Base-by-base conservation (phyloP, 1,284 basidiomycete species). In the Ustilago tritici region DNA sequence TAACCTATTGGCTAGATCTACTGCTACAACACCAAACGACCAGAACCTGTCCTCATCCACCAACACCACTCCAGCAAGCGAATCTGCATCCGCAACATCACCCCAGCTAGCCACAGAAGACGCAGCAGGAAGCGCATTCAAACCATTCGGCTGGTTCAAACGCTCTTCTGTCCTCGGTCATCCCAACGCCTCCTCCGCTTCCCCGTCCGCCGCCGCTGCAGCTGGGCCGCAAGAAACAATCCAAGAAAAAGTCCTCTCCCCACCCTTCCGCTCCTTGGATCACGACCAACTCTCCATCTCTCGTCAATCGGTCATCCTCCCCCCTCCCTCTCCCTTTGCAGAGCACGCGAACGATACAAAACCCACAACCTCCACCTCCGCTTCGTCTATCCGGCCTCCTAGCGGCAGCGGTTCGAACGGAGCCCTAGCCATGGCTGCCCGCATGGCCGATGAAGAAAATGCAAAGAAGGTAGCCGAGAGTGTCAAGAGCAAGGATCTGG, bases 191-290 rank as follows among this genome's bases (percentile, higher is more conserved):
- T 17, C 55, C 46, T 28, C 65, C 8, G 5, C 40, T 23, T 41
- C 63, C 7, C 46, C 46, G 32, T 23, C 56, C 4, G 56, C 41
- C 8, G 15, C 49, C 52, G 23, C 23, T 28, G 23, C 23, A 28
- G 23, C 23, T 28, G 23, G 23, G 23, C 23, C 23, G 23, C 34
- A 49, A 17, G 38, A 57, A 17, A 62, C 53, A 10, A 53, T 78
- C 15, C 68, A 78, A 41, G 75, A 79, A 53, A 76, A 64, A 59
- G 70, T 76, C 19, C 43, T 75, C 28, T 75, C 68, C 3, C 76
- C 76, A 7, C 76, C 76, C 12, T 78, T 78, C 66, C 68, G 72
- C 17, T 79, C 74, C 23, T 65, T 79, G n/a, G 78, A 76, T 56
- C 71, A 77, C 65, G 78, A 77, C 55, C 74, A 76, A 40, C 58